A percentile compares a stretch with the other conserved stretches of the same genome.
Conservation (phyloP, 129 eudicot species). For the sunflower (Helianthus annuus) region DNA sequence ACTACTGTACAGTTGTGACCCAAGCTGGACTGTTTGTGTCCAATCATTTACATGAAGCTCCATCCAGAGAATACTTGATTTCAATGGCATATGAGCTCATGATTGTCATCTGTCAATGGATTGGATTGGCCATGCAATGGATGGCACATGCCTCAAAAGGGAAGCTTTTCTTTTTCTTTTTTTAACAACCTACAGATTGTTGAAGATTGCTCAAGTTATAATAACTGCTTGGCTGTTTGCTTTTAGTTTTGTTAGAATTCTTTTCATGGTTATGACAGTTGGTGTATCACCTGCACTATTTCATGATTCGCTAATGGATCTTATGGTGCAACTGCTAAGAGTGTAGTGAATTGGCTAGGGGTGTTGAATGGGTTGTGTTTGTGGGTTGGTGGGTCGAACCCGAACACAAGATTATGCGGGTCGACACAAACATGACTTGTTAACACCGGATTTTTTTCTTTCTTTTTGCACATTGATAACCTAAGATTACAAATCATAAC, state of each 20-base stretch:
- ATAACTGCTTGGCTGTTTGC: constrained; percentile 26
- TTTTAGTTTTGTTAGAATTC: constrained; percentile 5
- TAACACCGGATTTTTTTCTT: no score
- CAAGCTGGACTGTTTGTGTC: constrained; percentile 27
- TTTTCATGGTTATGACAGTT: constrained; percentile 8
- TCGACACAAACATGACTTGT: no score
- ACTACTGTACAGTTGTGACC: constrained; percentile 26
- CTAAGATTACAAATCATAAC: no score
- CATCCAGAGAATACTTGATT: constrained; percentile 24
- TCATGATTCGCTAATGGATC: not conserved
- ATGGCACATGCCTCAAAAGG: constrained; percentile 41
- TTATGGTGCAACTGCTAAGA: not conserved
- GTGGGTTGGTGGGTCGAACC: no score
- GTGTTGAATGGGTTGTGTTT: no score
- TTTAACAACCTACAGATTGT: constrained; percentile 12
- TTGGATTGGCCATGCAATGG: constrained; percentile 34
- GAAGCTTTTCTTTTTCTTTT: constrained; percentile 20
- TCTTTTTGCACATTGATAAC: no score
- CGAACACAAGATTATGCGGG: no score
- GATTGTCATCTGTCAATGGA: constrained; percentile 31
- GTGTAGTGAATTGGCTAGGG: not conserved
- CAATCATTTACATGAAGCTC: constrained; percentile 34
- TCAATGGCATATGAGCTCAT: constrained; percentile 42
- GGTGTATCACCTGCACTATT: not conserved
- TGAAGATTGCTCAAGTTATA: constrained; percentile 27